phyloP scores from a whole-genome alignment of 2,329 filamentous ascomycete genomes.

The Trichophaea hybrida region DNA sequence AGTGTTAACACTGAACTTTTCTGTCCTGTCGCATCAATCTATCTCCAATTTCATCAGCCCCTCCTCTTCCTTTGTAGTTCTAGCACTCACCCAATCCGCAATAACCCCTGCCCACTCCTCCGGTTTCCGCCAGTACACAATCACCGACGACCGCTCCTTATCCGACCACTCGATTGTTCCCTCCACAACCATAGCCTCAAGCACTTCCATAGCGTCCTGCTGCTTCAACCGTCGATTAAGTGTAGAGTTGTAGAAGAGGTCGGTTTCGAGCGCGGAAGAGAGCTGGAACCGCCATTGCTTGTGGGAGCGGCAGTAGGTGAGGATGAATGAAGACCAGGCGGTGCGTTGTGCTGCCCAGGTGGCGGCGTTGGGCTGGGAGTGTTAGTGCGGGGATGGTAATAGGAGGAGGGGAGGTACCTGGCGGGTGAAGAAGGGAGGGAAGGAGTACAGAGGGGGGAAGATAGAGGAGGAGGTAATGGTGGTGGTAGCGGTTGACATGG shows the following conservation, averaged over 20 bases:
- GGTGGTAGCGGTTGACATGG: background rate
- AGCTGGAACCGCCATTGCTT: slow-evolving; percentile 62
- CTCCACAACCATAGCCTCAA: slow-evolving; percentile 42
- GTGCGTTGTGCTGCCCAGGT: slow-evolving; percentile 61
- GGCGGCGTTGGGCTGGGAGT: slow-evolving; percentile 52
- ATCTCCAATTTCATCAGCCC: slow-evolving; percentile 3
- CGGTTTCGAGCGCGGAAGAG: slow-evolving; percentile 42
- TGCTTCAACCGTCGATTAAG: slow-evolving; percentile 40
- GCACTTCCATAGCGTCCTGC: slow-evolving; percentile 43
- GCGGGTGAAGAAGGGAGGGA: slow-evolving; percentile 74
- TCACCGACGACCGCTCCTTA: slow-evolving; percentile 41
- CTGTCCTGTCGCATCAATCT: slow-evolving; percentile 70
- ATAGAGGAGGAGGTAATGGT: background rate
- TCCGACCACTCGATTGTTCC: slow-evolving; percentile 34
- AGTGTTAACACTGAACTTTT: slow-evolving; percentile 79
- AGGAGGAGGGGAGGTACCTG: slow-evolving; percentile 8
- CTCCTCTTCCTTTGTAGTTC: background rate
- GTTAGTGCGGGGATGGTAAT: background rate
- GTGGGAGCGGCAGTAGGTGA: slow-evolving; percentile 66
- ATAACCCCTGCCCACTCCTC: slow-evolving; percentile 81
- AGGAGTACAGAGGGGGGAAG: slow-evolving; percentile 42
- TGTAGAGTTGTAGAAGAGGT: slow-evolving; percentile 44
- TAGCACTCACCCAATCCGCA: slow-evolving; percentile 49
- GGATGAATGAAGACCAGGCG: slow-evolving; percentile 78
- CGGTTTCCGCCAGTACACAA: slow-evolving; percentile 65